Base-by-base conservation (phyloP, 768 basidiomycete species). In the Rhizopogon sp. region DNA sequence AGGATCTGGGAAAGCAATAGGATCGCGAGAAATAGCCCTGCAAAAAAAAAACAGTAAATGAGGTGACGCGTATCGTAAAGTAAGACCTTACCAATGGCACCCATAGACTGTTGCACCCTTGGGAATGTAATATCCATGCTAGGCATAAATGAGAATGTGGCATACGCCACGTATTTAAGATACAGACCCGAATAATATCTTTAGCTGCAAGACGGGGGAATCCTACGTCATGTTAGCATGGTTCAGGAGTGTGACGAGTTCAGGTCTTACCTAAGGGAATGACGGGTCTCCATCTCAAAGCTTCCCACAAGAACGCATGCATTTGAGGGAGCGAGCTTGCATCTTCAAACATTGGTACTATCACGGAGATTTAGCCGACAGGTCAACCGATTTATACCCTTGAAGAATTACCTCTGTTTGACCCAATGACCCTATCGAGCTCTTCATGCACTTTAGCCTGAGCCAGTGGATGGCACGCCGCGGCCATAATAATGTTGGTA, bases 171-270 rank as follows among this genome's bases (percentile, higher is more conserved):
- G 2, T 9, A n/a, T 44, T 2, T 14, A 44, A 44, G 14, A 44
- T 4, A 28, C 43, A 2, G 2, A 44, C 43, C 78, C 80, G 85
- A n/a, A 79, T 63, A 42, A 87, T 75, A 54, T 85, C 83, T 45
- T 75, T 76, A 0, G 81, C 85, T 1, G 83, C 76, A 40, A 76
- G 76, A 58, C 85, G 85, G 0, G 80, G 72, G 50, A 84, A 81
- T 0, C 83, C 83, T 60, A 76, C 73, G 14, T 73, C 11, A 37
- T 43, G n/a, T 40, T 13, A 40, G 17, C 40, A 25, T 6, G 11
- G 2, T 40, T 9, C 43, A 40, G 69, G 20, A 10, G 7, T 16
- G 40, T 17, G 42, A 5, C 9, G 4, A 17, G 22, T 17, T 22
- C 40, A 25, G 5, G 50, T 43, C 53, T 55, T 14, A 56, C 69